Evolutionary conservation across 116 monocot genomes (phyloP), one percentile per base, ranked within the genome.

Genomic region (Posidonia oceanica): DNA sequence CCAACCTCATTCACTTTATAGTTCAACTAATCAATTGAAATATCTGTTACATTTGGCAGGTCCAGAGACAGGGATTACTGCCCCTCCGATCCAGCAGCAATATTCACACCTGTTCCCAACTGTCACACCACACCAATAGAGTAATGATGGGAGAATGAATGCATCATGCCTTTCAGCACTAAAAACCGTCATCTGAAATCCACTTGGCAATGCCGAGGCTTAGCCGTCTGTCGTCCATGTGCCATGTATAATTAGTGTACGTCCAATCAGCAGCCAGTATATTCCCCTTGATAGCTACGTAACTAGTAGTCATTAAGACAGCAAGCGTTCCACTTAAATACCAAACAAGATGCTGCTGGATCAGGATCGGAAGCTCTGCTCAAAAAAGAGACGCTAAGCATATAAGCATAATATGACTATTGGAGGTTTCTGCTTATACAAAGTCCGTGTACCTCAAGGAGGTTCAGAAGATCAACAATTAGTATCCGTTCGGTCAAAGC

Each of bases 11-110:
- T 63, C 63, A 36, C 37, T 63, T 63, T 63, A 36, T 63, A 22
- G 37, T 63, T 63, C 63, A 63, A 63, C 29, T 15, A 63, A 63
- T 65, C 36, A 6, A 63, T 22, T 36, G 29, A 65, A n/a, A 14
- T 39, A n/a, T 13, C 16, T 40, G 15, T 12, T 17, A 21, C 40
- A 14, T 15, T 36, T 65, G 15, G 37, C 15, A 41, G 40, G 17
- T 16, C 7, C 39, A 14, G 17, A 29, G 21, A 62, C 17, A 6
- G 22, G 14, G 62, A 37, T 62, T 21, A 36, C 62, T 7, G 20
- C 36, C 29, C 23, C 62, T n/a, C n/a, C n/a, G n/a, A n/a, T n/a
- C n/a, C n/a, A n/a, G n/a, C 62, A 16, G 14, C 8, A 17, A 14
- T n/a, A 65, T 23, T 17, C 15, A 16, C 36, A 63, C 63, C 65